Base-by-base conservation (phyloP, 805 yeast species). In the Suhomyces sp. region DNA sequence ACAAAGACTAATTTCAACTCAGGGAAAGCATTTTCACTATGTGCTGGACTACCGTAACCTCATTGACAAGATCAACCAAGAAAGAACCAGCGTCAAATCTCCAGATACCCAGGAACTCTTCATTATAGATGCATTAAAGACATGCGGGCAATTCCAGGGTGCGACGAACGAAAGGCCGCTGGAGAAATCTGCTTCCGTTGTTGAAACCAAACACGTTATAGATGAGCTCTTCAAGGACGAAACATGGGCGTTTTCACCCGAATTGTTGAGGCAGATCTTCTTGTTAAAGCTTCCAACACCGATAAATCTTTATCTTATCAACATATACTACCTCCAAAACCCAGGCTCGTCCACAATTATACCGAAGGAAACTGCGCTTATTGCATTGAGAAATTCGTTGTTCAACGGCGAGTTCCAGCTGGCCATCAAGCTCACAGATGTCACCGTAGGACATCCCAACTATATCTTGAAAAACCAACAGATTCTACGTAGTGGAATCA, bases 371-470 rank as follows among this genome's bases (percentile, higher is more conserved):
- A 61, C 68, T 0, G 83, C 86, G 3, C 72, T 84, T 71, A 77
- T 86, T n/a, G 87, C 91, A 3, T 80, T 87, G 54, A 65, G 92
- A 17, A 65, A 76, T 41, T 73, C 83, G n/a, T 63, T 86, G 2
- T 84, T 75, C 67, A 74, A 80, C 54, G 86, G 82, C 1, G 82
- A 85, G 46, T 73, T 84, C 53, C 72, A 75, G 24, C 71, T 73
- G 41, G 89, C 91, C 0, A 65, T 86, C 39, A 73, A 74, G 45
- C 65, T 86, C 43, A 73, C 88, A 20, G 88, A 85, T 54, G 61
- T 76, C 45, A 83, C 94, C 0, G 78, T 83, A 1, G 90, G 84
- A 2, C 79, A 81, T 44, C 65, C 73, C 10, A 76, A 80, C 55
- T 85, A 83, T 65, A 64, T 78, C 9, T 60, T 60, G 2, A 52